Percentiles rank a stretch among this genome's conserved stretches.
These are phyloP conservation scores for Stephania japonica DNA, from an alignment of 164 flowering plant species.

Conservation along the genomic window DNA sequence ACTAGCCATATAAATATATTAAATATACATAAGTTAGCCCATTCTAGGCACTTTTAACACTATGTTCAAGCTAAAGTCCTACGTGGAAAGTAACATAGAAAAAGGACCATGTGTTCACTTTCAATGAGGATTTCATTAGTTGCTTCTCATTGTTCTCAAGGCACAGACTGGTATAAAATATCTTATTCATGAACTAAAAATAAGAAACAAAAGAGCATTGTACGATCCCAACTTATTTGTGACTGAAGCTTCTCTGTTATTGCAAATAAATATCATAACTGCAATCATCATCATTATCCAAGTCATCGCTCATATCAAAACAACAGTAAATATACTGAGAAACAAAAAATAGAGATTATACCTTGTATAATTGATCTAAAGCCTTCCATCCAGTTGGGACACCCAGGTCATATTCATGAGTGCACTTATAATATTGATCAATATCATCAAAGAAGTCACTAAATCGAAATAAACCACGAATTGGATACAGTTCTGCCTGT, in stretches of 20 bases:
- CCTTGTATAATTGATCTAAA: constrained; percentile 62
- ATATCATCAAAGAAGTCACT: constrained; percentile 72
- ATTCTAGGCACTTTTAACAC: background rate
- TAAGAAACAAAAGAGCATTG: too few relatives aligned
- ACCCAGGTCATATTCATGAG: constrained; percentile 63
- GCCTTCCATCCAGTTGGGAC: constrained; percentile 84
- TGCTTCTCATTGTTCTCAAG: too few relatives aligned
- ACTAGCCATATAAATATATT: background rate
- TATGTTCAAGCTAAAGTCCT: background rate
- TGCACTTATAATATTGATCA: constrained; percentile 69
- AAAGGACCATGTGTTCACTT: too few relatives aligned
- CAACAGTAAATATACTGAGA: background rate
- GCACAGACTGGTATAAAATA: too few relatives aligned
- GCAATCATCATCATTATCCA: background rate
- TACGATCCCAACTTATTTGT: too few relatives aligned
- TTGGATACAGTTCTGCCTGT: constrained; percentile 78
- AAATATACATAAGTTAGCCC: background rate
- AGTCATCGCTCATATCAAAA: background rate
- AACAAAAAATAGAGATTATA: constrained; percentile 23
- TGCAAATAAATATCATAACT: background rate
- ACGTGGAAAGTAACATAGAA: too few relatives aligned
- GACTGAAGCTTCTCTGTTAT: too few relatives aligned
- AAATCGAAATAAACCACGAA: constrained; percentile 72
- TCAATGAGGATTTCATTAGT: too few relatives aligned
- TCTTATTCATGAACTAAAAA: too few relatives aligned